Conservation (phyloP, 805 yeast species). For the Metschnikowia lunata region DNA sequence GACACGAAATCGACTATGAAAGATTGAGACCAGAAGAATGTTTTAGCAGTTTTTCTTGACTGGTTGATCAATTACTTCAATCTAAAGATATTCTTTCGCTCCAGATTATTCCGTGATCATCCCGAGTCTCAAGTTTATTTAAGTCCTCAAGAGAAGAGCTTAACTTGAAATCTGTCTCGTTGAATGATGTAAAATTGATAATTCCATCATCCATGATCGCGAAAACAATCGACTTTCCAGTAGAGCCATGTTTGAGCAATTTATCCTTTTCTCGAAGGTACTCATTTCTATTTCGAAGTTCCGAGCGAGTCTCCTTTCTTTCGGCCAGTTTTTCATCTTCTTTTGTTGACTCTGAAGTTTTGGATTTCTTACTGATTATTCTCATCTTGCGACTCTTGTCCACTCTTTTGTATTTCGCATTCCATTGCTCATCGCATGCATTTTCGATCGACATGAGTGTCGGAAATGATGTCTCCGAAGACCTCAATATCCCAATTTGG, state of each 20-base stretch:
- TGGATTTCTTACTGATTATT: background rate
- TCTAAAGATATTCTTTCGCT: conserved; percentile 5
- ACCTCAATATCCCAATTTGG: conserved; percentile 58
- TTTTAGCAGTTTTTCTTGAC: no score
- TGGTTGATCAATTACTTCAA: no score
- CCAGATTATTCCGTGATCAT: conserved; percentile 15
- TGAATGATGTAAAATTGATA: conserved; percentile 56
- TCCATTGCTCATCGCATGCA: conserved; percentile 18
- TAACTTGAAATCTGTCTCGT: conserved; percentile 47
- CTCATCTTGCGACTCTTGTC: no score
- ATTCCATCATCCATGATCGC: conserved; percentile 77
- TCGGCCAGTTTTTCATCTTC: conserved; percentile 21
- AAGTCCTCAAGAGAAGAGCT: conserved; percentile 6
- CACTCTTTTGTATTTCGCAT: no score
- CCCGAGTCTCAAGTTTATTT: conserved; percentile 7
- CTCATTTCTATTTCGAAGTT: conserved; percentile 22
- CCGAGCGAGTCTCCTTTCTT: conserved; percentile 3
- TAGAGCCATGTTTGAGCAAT: conserved; percentile 48
- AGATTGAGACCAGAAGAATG: no score
- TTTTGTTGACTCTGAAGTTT: conserved; percentile 13
- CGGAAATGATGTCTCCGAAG: conserved; percentile 44
- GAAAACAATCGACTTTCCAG: conserved; percentile 45
- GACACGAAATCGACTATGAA: no score
- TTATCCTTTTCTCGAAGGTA: conserved; percentile 30
- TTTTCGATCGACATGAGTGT: conserved; percentile 36